These are phyloP conservation scores for Russula sp. DNA, from an alignment of 768 basidiomycete genomes.

Conservation along the genomic window DNA sequence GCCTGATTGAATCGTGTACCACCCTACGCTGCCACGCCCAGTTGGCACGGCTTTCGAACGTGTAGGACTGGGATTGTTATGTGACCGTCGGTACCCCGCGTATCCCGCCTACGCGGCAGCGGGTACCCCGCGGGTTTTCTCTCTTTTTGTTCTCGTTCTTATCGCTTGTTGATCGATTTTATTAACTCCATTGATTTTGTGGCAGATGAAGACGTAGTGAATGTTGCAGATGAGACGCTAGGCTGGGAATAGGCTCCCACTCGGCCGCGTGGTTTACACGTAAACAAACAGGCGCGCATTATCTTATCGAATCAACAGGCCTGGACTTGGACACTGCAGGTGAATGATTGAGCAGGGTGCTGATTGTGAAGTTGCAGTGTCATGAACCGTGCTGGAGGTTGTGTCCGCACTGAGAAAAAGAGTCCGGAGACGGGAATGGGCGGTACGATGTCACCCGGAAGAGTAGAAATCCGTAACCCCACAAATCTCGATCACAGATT, in stretches of 20 bases:
- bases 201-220: slow-evolving; percentile 26
- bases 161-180: slow-evolving; percentile 18
- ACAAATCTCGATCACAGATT: slow-evolving; percentile 22
- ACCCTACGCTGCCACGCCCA: slow-evolving; percentile 22
- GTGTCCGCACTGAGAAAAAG: not conserved
- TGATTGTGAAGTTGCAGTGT: slow-evolving; percentile 20
- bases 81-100: slow-evolving; percentile 20
- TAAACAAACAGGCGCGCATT: slow-evolving; percentile 25
- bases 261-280: slow-evolving; percentile 17
- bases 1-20: slow-evolving; percentile 3
- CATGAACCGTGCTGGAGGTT: not conserved
- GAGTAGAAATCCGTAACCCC: not conserved
- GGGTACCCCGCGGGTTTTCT: slow-evolving; percentile 19
- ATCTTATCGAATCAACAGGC: slow-evolving; percentile 28
- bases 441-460: slow-evolving; percentile 15
- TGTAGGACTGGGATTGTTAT: slow-evolving; percentile 8
- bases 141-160: slow-evolving; percentile 4
- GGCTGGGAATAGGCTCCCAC: slow-evolving; percentile 26
- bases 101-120: slow-evolving; percentile 24
- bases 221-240: slow-evolving; percentile 26
- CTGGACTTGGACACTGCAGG: slow-evolving; percentile 16
- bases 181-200: slow-evolving; percentile 16
- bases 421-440: not conserved
- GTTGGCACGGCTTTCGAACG: slow-evolving; percentile 24
- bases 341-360: slow-evolving; percentile 13